Conservation (phyloP, 2,329 filamentous ascomycete species). For the Cladosporium sp. region DNA sequence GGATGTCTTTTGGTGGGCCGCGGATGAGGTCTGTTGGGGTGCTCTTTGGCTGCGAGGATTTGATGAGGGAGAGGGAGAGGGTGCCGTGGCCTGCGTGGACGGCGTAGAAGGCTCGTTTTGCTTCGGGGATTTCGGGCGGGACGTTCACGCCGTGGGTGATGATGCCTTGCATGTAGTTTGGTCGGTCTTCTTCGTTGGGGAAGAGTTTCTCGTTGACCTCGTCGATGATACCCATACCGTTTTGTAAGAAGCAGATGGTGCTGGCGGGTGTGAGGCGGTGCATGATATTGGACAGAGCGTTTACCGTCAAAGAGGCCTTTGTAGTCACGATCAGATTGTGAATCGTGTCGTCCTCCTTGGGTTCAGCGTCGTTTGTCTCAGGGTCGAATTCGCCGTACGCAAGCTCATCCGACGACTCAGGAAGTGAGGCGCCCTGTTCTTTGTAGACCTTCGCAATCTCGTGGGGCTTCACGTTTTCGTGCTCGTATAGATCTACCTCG, state of each 20-base stretch:
- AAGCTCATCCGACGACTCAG: not conserved
- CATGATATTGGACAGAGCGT: constrained; percentile 65
- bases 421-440: not conserved
- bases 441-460: constrained; percentile 24
- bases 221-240: constrained; percentile 83
- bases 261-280: constrained; percentile 67
- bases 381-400: not conserved
- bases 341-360: constrained; percentile 47
- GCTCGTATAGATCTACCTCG: constrained; percentile 25
- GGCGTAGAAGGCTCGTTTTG: constrained; percentile 51
- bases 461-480: constrained; percentile 30
- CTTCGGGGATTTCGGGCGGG: constrained; percentile 35
- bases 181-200: constrained; percentile 62
- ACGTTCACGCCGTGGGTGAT: constrained; percentile 59
- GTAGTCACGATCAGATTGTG: constrained; percentile 75
- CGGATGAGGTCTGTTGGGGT: not conserved
- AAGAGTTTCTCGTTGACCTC: constrained; percentile 72
- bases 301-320: constrained; percentile 70
- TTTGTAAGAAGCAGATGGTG: constrained; percentile 74
- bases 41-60: constrained; percentile 25
- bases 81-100: constrained; percentile 61
- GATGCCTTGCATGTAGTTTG: constrained; percentile 74
- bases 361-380: not conserved
- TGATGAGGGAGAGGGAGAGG: constrained; percentile 56
- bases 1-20: constrained; percentile 20